Base-by-base conservation (phyloP, 192 early-diverging fungal species). In the Coemansia sp. region DNA sequence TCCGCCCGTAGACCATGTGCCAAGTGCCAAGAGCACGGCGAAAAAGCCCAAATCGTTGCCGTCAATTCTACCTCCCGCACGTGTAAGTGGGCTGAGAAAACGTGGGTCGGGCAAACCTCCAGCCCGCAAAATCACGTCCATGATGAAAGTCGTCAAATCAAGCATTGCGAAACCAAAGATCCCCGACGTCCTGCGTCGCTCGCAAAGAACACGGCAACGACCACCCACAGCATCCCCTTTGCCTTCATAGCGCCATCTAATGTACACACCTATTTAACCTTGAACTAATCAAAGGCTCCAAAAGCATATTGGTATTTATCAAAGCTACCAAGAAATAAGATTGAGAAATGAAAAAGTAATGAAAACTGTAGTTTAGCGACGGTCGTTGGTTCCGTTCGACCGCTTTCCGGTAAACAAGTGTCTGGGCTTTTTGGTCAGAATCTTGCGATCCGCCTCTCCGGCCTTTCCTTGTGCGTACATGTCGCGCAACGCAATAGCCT, bases 391-490 rank as follows among this genome's bases (percentile, higher is more conserved):
- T 55, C 92, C 93, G 43, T 86, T 86, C 50, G 84, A 83, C 62
- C 91, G 86, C 85, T 98, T 98, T 65, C 93, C 92, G 22, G 90
- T 78, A 72, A 96, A 98, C 88, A 99, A 85, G 75, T 99, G 98
- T 84, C 96, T 97, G 50, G 98, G 98, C 90, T 90, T 93, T 85
- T 98, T 96, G 62, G 85, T 87, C 56, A 80, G 73, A 61, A 99
- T 94, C n/a, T 75, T 78, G 69, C 97, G 87, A 74, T 99, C 98
- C n/a, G 93, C 81, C 79, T 99, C 98, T 65, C 96, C 95, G 24
- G 85, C 84, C 54, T 86, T 87, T 52, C 92, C 95, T 62, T 87
- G 82, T 62, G 86, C 72, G 78, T 92, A 94, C 65, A 85, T 75
- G 53, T 82, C 82, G 59, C 89, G 88, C 68, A 96, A 89, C 11